phyloP scores from a whole-genome alignment of 192 early-diverging fungal species.

The Coemansia nantahalensis region DNA sequence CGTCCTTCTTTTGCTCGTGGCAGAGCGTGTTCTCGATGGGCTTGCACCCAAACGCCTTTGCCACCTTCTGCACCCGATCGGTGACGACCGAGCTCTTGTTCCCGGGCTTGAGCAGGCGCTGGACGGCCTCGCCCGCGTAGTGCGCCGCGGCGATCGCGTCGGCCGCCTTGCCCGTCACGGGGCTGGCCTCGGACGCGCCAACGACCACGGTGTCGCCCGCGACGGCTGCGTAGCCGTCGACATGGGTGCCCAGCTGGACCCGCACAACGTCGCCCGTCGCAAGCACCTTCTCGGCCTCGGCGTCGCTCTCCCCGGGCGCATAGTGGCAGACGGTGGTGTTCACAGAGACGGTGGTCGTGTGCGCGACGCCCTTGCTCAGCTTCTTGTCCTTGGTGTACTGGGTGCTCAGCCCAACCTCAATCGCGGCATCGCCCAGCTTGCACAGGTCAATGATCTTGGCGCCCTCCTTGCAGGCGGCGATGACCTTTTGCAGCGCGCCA shows the following conservation, averaged over 20 bases:
- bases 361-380: conserved; percentile 78
- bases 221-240: conserved; percentile 86
- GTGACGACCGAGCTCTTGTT: conserved; percentile 62
- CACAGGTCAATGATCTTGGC: conserved; percentile 87
- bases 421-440: conserved; percentile 79
- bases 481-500: conserved; percentile 48
- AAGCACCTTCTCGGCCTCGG: conserved; percentile 59
- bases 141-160: conserved; percentile 88
- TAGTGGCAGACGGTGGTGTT: conserved; percentile 84
- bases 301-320: conserved; percentile 74
- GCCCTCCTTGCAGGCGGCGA: conserved; percentile 58
- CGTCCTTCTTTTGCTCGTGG: conserved; percentile 81
- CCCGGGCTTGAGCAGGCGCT: conserved; percentile 88
- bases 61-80: conserved; percentile 76
- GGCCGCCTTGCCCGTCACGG: conserved; percentile 75
- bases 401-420: conserved; percentile 64
- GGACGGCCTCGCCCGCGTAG: conserved; percentile 76
- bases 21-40: conserved; percentile 92
- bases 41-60: conserved; percentile 78
- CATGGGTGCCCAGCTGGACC: conserved; percentile 84
- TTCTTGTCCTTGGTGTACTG: conserved; percentile 75
- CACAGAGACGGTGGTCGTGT: conserved; percentile 83
- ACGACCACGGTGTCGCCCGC: conserved; percentile 82
- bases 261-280: conserved; percentile 86
- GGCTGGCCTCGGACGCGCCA: conserved; percentile 66